Evolutionary conservation across 306 rosid genomes (phyloP), one percentile per base, ranked within the genome.

Genomic region (Castanopsis chinensis): DNA sequence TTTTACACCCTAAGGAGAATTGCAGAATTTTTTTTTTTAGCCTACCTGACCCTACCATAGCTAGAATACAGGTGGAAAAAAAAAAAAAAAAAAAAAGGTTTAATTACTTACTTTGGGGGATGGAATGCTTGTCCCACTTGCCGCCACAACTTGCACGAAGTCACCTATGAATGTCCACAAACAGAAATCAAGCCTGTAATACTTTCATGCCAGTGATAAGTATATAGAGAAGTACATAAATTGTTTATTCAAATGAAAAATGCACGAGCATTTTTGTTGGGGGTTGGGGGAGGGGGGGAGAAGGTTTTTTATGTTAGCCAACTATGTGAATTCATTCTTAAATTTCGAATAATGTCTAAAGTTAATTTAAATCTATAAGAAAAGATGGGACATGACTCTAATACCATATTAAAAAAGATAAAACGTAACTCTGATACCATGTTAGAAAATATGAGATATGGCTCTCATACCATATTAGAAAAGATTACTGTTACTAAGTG

Each of bases 111-210:
- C 99, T 93, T 96, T 21, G 99, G 99, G 78, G 99, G 99, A 82
- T 86, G 93, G 88, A 96, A 96, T 74, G 98, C 89, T 79, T 90
- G 98, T 83, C 99, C 99, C 86, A 96, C 99, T 90, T 93, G 97
- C 82, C 94, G 89, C 98, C 99, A 96, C 87, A 93, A 81, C 88
- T 96, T 96, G 85, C 94, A 91, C 21, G 97, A 88, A 79, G 98
- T 96, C 82, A 96, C 99, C 98, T 96, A 78, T 86, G 25, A 68
- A 68, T 19, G 23, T 21, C 68, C 69, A 84, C 69, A 84, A 76
- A 85, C 71, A 84, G 58, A 80, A 5, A 68, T 68, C 72, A 72
- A 32, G 35, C 35, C 68, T 49, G 67, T 81, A 78, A 79, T 21
- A 52, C 67, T 83, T 49, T 74, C 71, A 77, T 59, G 20, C 52